phyloP scores from a whole-genome alignment of 1,139 yeast genomes.

The Zygosaccharomyces pseudobailii region DNA sequence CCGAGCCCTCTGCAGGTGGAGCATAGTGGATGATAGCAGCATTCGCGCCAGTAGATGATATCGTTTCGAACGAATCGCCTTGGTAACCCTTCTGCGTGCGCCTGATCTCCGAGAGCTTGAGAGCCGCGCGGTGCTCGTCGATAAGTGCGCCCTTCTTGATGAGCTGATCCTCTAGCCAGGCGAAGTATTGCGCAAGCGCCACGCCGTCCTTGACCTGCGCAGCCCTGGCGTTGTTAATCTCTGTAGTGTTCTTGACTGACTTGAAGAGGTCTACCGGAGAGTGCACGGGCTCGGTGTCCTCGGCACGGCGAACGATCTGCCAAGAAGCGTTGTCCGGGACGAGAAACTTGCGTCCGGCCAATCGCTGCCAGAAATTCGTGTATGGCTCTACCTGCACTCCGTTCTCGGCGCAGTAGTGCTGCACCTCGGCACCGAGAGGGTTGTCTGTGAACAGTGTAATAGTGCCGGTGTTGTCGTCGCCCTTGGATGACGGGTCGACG shows the following conservation, averaged over 20 bases:
- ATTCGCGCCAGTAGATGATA: constrained; percentile 88
- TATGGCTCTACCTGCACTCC: constrained; percentile 50
- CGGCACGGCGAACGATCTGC: constrained; percentile 63
- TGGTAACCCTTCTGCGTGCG: constrained; percentile 55
- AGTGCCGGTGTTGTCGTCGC: constrained; percentile 35
- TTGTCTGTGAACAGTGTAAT: constrained; percentile 55
- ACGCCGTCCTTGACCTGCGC: constrained; percentile 89
- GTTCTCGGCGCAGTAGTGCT: constrained; percentile 30
- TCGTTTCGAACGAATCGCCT: constrained; percentile 88
- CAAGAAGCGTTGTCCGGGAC: constrained; percentile 71
- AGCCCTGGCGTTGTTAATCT: constrained; percentile 64
- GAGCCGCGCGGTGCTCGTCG: constrained; percentile 78
- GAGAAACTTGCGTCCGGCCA: constrained; percentile 44
- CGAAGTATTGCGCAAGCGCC: constrained; percentile 69
- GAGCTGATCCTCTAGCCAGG: constrained; percentile 79
- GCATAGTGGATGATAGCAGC: constrained; percentile 91
- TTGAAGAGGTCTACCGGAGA: constrained; percentile 70
- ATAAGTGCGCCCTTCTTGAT: constrained; percentile 50
- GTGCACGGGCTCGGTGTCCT: constrained; percentile 44
- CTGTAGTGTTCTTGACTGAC: constrained; percentile 69
- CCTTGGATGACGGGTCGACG: constrained; percentile 38
- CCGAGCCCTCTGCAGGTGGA: constrained; percentile 58
- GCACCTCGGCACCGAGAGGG: constrained; percentile 31
- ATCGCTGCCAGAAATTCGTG: constrained; percentile 50
- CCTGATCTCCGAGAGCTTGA: constrained; percentile 61